phyloP scores from a whole-genome alignment of 345 rosid species.

The Dimocarpus longan region DNA sequence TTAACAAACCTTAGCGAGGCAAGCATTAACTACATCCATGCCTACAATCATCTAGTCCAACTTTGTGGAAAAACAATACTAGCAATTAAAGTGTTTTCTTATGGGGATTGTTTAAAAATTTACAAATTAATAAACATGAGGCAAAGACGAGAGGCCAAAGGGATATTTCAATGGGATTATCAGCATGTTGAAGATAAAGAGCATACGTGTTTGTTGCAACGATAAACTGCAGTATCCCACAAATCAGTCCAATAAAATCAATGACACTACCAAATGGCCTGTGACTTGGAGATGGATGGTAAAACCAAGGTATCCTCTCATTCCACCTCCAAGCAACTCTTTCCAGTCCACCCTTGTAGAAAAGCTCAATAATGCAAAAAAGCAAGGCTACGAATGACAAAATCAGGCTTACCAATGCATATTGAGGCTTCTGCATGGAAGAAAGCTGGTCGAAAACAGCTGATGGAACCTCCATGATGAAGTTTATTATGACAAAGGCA shows the following conservation, averaged over 20 bases:
- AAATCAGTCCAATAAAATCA: neutral
- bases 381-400: no score
- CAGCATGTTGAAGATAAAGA: neutral
- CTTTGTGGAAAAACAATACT: no score
- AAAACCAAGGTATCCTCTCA: no score
- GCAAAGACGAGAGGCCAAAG: neutral
- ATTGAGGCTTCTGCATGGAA: no score
- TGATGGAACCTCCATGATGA: conserved; percentile 13
- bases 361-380: no score
- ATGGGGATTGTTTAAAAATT: neutral
- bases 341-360: no score
- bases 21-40: no score
- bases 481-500: neutral
- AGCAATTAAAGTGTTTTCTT: neutral
- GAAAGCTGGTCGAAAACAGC: neutral
- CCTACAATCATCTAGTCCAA: no score
- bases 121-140: neutral
- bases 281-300: neutral
- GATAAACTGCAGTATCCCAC: neutral
- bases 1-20: no score
- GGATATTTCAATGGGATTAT: neutral
- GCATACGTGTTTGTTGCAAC: neutral
- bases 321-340: no score
- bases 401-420: no score
- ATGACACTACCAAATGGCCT: neutral